Conservation (phyloP, 2,329 filamentous ascomycete species). For the Fusarium luffae region DNA sequence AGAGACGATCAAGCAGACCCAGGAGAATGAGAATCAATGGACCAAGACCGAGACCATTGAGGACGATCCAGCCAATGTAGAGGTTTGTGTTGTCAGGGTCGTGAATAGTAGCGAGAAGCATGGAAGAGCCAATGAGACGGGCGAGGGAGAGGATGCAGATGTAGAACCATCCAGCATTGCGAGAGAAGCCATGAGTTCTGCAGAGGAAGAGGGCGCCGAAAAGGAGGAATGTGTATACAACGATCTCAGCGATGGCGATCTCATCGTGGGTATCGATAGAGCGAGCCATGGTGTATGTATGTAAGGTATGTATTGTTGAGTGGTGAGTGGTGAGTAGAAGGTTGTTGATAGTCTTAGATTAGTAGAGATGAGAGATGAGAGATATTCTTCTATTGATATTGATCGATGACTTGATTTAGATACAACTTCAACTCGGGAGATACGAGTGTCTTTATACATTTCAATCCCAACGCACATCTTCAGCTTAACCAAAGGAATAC, state of each 20-base stretch:
- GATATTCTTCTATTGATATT: neutral
- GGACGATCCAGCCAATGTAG: constrained; percentile 49
- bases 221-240: constrained; percentile 47
- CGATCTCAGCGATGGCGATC: constrained; percentile 49
- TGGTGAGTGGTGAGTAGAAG: neutral
- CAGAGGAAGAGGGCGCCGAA: constrained; percentile 55
- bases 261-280: constrained; percentile 47
- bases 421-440: neutral
- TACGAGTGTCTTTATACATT: constrained; percentile 27
- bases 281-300: constrained; percentile 30
- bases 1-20: constrained; percentile 49
- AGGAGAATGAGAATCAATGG: constrained; percentile 59
- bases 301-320: neutral
- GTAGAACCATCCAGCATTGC: constrained; percentile 70
- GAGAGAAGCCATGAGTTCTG: constrained; percentile 60
- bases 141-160: constrained; percentile 68
- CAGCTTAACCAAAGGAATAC: neutral
- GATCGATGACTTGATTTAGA: neutral
- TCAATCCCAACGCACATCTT: neutral
- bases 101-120: constrained; percentile 57
- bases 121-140: constrained; percentile 66
- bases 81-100: constrained; percentile 59
- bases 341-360: neutral
- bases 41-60: constrained; percentile 53
- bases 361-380: neutral